Base-by-base conservation (phyloP, 371 early-diverging fungal species). In the Synchytrium microbalum region DNA sequence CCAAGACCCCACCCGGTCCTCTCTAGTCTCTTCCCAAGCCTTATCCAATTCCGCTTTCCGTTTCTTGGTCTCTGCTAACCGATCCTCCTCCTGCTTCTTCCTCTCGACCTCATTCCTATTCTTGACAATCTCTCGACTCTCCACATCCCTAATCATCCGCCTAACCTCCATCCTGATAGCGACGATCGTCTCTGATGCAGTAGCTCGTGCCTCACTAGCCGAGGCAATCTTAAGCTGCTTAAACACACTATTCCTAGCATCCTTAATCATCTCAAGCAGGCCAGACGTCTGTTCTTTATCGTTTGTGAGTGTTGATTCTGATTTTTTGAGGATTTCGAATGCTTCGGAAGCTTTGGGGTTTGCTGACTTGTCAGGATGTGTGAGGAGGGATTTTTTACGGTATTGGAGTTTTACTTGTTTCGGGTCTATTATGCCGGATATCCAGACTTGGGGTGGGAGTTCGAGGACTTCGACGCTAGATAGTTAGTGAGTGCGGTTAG, bases 301-400 rank as follows among this genome's bases (percentile, higher is more conserved):
- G 65, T 90, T 91, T 71, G 79, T 80, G 30, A 92, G 75, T 62
- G 88, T 87, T 0, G 80, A 78, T 72, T 90, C 91, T 24, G 93
- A 93, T 68, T 85, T 84, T 65, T 92, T 92, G n/a, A 94, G 76
- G 56, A 85, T 60, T 26, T 88, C 87, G 69, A 94, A 94, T 0
- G 92, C 91, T 33, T 90, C 89, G 59, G 84, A 81, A 2, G 95
- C 92, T 14, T 78, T 72, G 24, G 84, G 84, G 67, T 92, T 92
- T 59, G 84, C 79, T 29, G 84, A 81, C 67, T 91, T 94, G 74
- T 94, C 95, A 1, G 95, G 95, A 67, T 94, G 95, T 32, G 91
- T 87, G 72, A 91, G 88, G 25, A 92, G 81, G 59, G 92, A 91
- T 70, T 89, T 90, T 63, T 83, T 86, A 32, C 95, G 84, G 78